phyloP scores from a whole-genome alignment of 2,329 filamentous ascomycete species.

The Aspergillus aculeatinus region DNA sequence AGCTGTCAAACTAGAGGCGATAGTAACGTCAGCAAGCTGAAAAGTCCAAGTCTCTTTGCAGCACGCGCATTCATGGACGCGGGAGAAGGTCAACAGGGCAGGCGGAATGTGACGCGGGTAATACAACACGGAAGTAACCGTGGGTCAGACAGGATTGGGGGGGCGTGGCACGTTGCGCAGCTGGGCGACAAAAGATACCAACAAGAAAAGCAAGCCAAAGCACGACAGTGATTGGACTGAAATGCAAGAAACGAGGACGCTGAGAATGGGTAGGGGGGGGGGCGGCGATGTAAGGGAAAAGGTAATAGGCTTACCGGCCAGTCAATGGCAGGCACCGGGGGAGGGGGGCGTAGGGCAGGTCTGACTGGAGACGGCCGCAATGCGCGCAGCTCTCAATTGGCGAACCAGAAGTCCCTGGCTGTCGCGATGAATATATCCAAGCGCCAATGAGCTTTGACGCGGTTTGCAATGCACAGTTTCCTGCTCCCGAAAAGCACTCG shows the following conservation, averaged over 20 bases:
- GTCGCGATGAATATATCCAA: slow-evolving; percentile 15
- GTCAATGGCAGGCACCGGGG: slow-evolving; percentile 16
- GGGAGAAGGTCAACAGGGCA: slow-evolving; percentile 15
- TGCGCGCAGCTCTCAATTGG: slow-evolving; percentile 36
- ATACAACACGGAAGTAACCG: slow-evolving; percentile 32
- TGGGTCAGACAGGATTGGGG: slow-evolving; percentile 25
- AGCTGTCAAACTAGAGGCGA: slow-evolving; percentile 19
- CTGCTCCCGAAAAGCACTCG: slow-evolving; percentile 5
- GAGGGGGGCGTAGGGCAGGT: slow-evolving; percentile 11
- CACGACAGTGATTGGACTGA: slow-evolving; percentile 18
- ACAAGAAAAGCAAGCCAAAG: slow-evolving; percentile 5
- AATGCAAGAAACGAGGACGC: slow-evolving; percentile 17
- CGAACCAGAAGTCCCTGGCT: slow-evolving; percentile 38
- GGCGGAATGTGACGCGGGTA: slow-evolving; percentile 23
- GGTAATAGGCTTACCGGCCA: slow-evolving; percentile 16
- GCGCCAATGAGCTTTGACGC: slow-evolving; percentile 18
- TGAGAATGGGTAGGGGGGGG: slow-evolving; percentile 19
- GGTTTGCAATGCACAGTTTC: neutral
- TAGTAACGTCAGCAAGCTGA: slow-evolving; percentile 27
- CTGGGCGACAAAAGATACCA: slow-evolving; percentile 16
- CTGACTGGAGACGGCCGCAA: slow-evolving; percentile 30
- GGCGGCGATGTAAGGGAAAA: neutral
- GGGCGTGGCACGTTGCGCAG: slow-evolving; percentile 32
- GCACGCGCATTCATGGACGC: slow-evolving; percentile 2
- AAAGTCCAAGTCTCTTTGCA: slow-evolving; percentile 14